Conservation (phyloP, 164 flowering plant species). For the Chloranthus sessilifolius region DNA sequence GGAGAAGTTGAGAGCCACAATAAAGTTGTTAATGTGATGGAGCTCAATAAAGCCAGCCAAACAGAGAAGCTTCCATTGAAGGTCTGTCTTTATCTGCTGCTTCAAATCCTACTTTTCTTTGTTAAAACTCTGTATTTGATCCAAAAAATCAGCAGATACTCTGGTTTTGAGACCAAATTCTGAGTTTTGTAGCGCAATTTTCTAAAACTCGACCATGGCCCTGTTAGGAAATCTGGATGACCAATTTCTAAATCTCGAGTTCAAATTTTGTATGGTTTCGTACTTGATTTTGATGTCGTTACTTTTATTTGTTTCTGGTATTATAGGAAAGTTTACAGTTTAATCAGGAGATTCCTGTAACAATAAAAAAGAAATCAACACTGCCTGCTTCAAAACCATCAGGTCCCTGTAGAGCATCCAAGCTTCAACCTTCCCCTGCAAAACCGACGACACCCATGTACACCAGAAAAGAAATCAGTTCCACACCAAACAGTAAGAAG, state of each 20-base stretch:
- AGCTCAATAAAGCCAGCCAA: conserved; percentile 5
- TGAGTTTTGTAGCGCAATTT: too few species aligned
- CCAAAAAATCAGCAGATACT: too few species aligned
- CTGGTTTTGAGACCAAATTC: too few species aligned
- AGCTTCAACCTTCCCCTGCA: conserved; percentile 21
- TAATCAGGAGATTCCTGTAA: conserved; percentile 17
- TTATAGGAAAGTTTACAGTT: conserved; percentile 29
- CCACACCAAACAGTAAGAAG: conserved; percentile 24
- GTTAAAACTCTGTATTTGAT: too few species aligned
- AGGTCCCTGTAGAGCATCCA: conserved; percentile 25
- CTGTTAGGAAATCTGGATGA: too few species aligned
- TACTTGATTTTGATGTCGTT: too few species aligned
- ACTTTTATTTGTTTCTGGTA: conserved; percentile 2
- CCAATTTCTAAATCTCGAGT: too few species aligned
- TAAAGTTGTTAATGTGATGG: conserved; percentile 6
- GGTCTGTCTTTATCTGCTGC: conserved; percentile 12
- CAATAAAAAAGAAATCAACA: conserved; percentile 20
- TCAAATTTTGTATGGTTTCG: too few species aligned
- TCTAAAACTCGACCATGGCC: too few species aligned
- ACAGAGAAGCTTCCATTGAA: conserved; percentile 16
- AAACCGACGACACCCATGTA: conserved; percentile 21
- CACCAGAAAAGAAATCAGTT: conserved; percentile 22
- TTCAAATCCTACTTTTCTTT: background rate
- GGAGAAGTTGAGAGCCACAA: conserved; percentile 16
- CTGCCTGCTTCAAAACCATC: conserved; percentile 25